Evolutionary conservation across 768 basidiomycete species (phyloP), one percentile per base, ranked within the genome.

Genomic region (Collybia mongolica): DNA sequence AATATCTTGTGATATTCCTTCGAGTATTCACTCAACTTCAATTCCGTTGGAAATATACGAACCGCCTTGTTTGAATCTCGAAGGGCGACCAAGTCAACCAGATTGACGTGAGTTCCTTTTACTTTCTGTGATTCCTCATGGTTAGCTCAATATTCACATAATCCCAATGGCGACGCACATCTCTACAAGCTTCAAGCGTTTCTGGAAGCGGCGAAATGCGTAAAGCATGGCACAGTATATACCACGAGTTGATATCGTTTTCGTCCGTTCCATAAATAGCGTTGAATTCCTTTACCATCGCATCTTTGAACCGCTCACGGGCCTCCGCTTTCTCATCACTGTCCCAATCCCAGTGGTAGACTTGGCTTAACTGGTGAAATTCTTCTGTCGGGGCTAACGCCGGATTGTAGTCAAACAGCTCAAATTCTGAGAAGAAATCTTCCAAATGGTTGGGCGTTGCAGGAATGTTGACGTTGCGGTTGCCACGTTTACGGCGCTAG

Each of bases 71-170:
- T 46, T 5, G 55, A 52, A 2, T 47, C 48, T 2, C 36, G 43
- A 5, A 49, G 52, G 45, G 72, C 65, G 7, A 70, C 58, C 7
- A 75, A 52, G 50, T 75, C 74, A 3, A 73, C 65, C 15, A 75
- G 57, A 52, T 76, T 76, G 36, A 74, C 72, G 46, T 71, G 65
- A 0, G 60, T 64, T 11, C 44, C 44, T 12, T 47, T 37, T 5
- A 73, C 65, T 3, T 56, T 59, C 70, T 72, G 35, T 6, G 37
- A 15, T 38, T 15, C 18, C 9, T 35, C 14, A 15, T 8, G 18
- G n/a, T n/a, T 14, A 29, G 9, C n/a, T 11, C 35, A 17, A 7
- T 18, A 6, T 26, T 3, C 4, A 12, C 17, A 44, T 20, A 40
- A 22, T 9, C 6, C 1, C 3, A 22, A 8, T 17, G n/a, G 11